Base-by-base conservation (phyloP, 73 alveolate species). In the Loxodes magnus region DNA sequence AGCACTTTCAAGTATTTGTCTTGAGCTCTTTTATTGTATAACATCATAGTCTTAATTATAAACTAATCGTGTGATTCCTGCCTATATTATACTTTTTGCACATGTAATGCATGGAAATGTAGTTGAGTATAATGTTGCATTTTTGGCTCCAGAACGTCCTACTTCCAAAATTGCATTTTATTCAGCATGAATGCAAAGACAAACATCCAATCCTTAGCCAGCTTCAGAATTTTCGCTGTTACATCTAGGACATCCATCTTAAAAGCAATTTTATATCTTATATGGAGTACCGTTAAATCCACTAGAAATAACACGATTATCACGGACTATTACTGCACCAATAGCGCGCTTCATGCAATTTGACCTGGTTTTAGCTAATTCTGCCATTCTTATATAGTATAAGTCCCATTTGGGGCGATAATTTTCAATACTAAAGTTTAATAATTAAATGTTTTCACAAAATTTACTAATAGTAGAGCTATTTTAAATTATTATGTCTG, bases 271-370 rank as follows among this genome's bases (percentile, higher is more conserved):
- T 9, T 29, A 26, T 37, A 54, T 54, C 27, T 74, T 74, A 38
- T 56, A 57, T 7, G 87, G 81, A 1, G 92, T 77, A 7, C 92
- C 92, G 36, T 77, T 77, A 49, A 71, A 77, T 2, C 92, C 92
- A 4, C 87, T 64, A 2, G 92, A 62, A 3, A 72, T 71, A 6
- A 77, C 52, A 23, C 83, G 53, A 34, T 52, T 42, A 23, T 77
- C 76, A 7, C 52, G 50, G 17, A 65, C 92, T 4, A 77, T 51
- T 12, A 77, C 46, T 2, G 87, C 82, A 15, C 92, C 92, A 4
- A 46, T 64, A 17, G 76, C 67, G 29, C 79, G 22, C 36, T 77
- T 77, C 92, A 77, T 77, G 64, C 92, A 77, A 54, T 77, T 77
- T 24, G 92, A 70, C 14, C 92, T 23, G 17, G 74, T 27, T n/a